phyloP scores from a whole-genome alignment of 1,284 basidiomycete genomes.

The Acaromyces ingoldii region DNA sequence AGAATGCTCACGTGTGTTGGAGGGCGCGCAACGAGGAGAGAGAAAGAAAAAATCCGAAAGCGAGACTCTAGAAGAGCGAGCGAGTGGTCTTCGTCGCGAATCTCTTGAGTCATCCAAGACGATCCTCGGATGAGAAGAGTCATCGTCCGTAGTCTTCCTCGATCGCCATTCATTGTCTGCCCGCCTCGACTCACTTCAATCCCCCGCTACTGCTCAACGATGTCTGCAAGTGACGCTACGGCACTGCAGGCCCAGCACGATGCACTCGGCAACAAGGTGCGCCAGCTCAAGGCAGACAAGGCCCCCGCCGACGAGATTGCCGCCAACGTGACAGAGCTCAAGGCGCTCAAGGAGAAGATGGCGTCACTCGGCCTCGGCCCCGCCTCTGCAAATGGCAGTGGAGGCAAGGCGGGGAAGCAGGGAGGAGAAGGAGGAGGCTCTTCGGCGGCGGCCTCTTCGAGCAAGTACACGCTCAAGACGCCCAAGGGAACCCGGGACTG shows the following conservation, averaged over 20 bases:
- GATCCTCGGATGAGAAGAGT: too few species aligned
- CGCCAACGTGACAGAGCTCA: slow-evolving; percentile 31
- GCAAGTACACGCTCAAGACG: slow-evolving; percentile 49
- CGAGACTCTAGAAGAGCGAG: too few species aligned
- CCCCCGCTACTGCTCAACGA: too few species aligned
- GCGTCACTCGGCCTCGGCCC: slow-evolving; percentile 19
- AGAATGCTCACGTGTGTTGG: too few species aligned
- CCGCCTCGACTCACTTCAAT: too few species aligned
- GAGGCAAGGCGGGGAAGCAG: background rate
- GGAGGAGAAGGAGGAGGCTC: slow-evolving; percentile 7
- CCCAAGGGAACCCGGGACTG: slow-evolving; percentile 89
- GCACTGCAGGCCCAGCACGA: slow-evolving; percentile 25
- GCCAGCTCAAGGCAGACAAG: slow-evolving; percentile 27
- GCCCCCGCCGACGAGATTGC: slow-evolving; percentile 25
- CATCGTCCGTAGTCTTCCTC: too few species aligned
- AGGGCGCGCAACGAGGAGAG: too few species aligned
- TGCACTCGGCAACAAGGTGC: slow-evolving; percentile 37
- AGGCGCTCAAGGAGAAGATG: slow-evolving; percentile 34
- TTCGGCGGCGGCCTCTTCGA: slow-evolving; percentile 16
- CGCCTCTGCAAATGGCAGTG: slow-evolving; percentile 1
- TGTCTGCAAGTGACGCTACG: background rate
- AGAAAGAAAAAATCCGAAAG: too few species aligned
- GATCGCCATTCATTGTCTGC: too few species aligned
- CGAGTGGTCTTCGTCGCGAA: too few species aligned
- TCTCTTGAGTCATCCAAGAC: too few species aligned